Conservation (phyloP, 495 filamentous ascomycete genomes). For the Hypoxylon fragiforme region DNA sequence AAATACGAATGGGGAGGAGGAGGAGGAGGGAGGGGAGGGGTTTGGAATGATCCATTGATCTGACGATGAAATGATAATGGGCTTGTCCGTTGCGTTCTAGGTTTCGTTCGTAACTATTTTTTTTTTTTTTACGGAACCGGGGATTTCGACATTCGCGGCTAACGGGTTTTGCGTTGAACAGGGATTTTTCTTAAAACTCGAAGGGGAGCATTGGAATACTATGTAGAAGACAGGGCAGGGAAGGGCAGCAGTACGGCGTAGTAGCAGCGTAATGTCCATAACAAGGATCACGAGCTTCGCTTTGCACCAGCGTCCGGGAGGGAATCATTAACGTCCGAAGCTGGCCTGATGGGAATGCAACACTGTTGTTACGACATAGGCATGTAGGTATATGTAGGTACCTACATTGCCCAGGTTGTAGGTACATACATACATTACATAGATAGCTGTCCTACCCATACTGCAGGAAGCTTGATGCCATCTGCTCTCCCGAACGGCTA, state of each 20-base stretch:
- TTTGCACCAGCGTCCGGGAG: constrained; percentile 8
- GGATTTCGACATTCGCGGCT: constrained; percentile 37
- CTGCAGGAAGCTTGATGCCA: constrained; percentile 16
- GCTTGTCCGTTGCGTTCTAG: constrained; percentile 8
- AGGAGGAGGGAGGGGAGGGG: neutral
- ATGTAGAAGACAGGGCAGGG: too few species aligned
- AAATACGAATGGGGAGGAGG: too few species aligned
- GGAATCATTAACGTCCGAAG: constrained; percentile 21
- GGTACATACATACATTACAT: too few species aligned
- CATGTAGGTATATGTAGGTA: too few species aligned
- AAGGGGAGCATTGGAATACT: too few species aligned
- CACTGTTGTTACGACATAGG: constrained; percentile 28
- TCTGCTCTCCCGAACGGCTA: neutral
- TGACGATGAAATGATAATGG: constrained; percentile 28
- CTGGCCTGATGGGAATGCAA: constrained; percentile 27
- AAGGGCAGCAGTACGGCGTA: too few species aligned
- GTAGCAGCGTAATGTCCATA: too few species aligned
- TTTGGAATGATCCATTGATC: constrained; percentile 23
- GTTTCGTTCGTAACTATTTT: neutral
- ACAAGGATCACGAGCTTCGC: constrained; percentile 30
- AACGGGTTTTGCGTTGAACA: constrained; percentile 24
- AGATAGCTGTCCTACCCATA: constrained; percentile 24
- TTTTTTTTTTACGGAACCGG: constrained; percentile 26
- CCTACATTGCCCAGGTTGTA: too few species aligned
- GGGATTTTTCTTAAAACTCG: constrained; percentile 12